Evolutionary conservation across 768 basidiomycete species (phyloP).

Genomic region (Pleurotus salmoneostramineus): DNA sequence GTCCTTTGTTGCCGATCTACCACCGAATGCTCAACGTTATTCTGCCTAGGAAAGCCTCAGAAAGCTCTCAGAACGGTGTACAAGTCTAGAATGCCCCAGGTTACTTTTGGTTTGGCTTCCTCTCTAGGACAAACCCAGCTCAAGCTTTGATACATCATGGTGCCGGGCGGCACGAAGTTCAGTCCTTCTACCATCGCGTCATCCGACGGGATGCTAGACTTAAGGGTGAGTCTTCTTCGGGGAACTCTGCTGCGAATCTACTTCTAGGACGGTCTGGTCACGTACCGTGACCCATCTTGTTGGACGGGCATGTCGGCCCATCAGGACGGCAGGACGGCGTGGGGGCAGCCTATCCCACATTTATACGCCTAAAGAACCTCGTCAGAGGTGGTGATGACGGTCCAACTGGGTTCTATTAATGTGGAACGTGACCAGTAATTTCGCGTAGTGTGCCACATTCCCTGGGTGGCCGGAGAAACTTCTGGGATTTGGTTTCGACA

Average conservation of each 20-base stretch:
- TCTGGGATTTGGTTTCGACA: conserved; percentile 2
- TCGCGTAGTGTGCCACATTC: background rate
- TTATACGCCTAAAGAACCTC: background rate
- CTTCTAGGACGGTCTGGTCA: too few species aligned
- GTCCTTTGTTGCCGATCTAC: background rate
- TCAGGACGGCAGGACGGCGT: too few species aligned
- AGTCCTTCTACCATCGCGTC: background rate
- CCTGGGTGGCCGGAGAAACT: background rate
- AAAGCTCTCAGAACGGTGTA: too few species aligned
- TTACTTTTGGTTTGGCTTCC: too few species aligned
- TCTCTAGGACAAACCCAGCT: too few species aligned
- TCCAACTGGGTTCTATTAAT: background rate
- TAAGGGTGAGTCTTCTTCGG: background rate
- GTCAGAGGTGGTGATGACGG: background rate
- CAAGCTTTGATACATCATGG: too few species aligned
- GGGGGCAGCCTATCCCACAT: background rate
- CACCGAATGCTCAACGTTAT: background rate
- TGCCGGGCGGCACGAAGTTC: background rate
- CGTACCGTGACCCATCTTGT: too few species aligned
- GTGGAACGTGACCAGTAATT: background rate
- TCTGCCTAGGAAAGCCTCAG: background rate
- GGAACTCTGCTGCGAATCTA: too few species aligned
- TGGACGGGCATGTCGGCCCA: too few species aligned
- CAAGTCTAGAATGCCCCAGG: too few species aligned
- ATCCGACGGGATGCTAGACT: background rate